phyloP scores from a whole-genome alignment of 805 yeast species.

The fission yeast (Schizosaccharomyces pombe) region DNA sequence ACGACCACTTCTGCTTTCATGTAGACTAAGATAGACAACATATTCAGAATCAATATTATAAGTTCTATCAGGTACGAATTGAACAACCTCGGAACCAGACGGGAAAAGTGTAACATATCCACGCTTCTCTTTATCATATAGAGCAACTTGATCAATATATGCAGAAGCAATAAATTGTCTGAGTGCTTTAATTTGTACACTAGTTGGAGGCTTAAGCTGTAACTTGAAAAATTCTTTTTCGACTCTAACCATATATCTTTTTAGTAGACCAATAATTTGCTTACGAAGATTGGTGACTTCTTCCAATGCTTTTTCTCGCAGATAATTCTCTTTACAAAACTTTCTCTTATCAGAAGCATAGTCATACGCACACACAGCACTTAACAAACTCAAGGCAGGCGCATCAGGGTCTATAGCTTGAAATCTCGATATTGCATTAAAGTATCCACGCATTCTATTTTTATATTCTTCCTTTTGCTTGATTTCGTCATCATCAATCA shows the following conservation, averaged over 20 bases:
- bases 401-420: constrained; percentile 45
- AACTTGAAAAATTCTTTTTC: background rate
- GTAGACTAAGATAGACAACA: constrained; percentile 48
- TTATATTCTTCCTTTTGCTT: constrained; percentile 14
- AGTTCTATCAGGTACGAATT: constrained; percentile 23
- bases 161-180: constrained; percentile 89
- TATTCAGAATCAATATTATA: constrained; percentile 47
- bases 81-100: constrained; percentile 17
- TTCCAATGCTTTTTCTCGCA: constrained; percentile 57
- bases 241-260: constrained; percentile 30
- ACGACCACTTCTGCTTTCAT: constrained; percentile 23
- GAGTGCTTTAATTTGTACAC: constrained; percentile 46
- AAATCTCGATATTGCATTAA: constrained; percentile 7
- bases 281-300: constrained; percentile 62
- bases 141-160: constrained; percentile 71
- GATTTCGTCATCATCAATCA: constrained; percentile 17
- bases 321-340: constrained; percentile 38
- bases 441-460: constrained; percentile 13
- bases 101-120: constrained; percentile 36
- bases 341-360: constrained; percentile 26
- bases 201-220: constrained; percentile 32
- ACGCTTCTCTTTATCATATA: constrained; percentile 53
- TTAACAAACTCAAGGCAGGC: constrained; percentile 51
- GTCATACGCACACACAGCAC: constrained; percentile 73
- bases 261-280: constrained; percentile 58